These are phyloP conservation scores for Fusarium annulatum DNA, from an alignment of 2,329 filamentous ascomycete species.

Conservation along the genomic window DNA sequence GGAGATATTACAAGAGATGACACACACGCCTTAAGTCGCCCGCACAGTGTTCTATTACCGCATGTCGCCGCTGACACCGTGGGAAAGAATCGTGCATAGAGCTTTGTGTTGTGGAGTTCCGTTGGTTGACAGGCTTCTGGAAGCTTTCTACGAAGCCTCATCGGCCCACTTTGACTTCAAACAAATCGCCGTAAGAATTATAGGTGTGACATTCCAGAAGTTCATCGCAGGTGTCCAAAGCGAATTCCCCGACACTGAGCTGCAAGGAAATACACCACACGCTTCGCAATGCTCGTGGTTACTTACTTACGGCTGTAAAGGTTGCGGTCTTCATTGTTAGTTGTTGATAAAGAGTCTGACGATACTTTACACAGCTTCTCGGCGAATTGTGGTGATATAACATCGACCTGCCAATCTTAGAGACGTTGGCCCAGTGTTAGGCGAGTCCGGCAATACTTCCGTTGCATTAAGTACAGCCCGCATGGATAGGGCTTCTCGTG, in stretches of 20 bases:
- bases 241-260: not conserved
- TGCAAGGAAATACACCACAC: conserved; percentile 14
- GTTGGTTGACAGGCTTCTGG: conserved; percentile 43
- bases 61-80: conserved; percentile 14
- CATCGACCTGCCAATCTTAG: conserved; percentile 21
- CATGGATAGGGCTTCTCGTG: conserved; percentile 23
- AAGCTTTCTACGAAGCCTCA: conserved; percentile 44
- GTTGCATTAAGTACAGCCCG: conserved; percentile 29
- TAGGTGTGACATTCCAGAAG: conserved; percentile 27
- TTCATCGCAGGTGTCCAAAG: conserved; percentile 13
- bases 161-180: conserved; percentile 37
- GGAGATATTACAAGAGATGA: conserved; percentile 11
- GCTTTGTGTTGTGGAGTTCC: conserved; percentile 11
- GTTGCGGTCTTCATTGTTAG: not conserved
- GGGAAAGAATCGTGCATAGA: conserved; percentile 20
- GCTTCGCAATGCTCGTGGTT: not conserved
- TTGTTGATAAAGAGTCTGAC: not conserved
- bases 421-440: conserved; percentile 31
- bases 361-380: not conserved
- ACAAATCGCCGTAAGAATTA: conserved; percentile 33
- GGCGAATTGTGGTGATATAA: conserved; percentile 14
- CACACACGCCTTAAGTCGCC: conserved; percentile 1
- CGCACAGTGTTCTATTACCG: conserved; percentile 29
- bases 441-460: conserved; percentile 40
- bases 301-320: not conserved